Conservation (phyloP, 2,329 filamentous ascomycete species). For the Colletotrichum sp. region DNA sequence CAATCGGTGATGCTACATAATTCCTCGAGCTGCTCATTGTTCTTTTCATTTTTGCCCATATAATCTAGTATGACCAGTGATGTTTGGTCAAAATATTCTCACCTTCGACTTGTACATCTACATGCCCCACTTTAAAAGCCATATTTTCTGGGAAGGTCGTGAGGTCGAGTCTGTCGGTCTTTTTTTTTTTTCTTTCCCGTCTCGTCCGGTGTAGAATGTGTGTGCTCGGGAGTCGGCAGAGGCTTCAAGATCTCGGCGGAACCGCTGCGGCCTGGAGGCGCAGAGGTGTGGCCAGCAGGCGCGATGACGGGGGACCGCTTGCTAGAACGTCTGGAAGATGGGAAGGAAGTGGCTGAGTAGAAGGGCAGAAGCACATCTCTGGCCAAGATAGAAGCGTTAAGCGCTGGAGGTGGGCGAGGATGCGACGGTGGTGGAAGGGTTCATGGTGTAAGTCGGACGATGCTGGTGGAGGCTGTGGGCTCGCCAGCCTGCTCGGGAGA, state of each 20-base stretch:
- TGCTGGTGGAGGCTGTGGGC: slow-evolving; percentile 7
- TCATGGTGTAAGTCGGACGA: not conserved
- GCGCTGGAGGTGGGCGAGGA: not conserved
- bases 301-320: not conserved
- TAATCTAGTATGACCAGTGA: not conserved
- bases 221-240: not conserved
- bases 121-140: not conserved
- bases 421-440: not conserved
- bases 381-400: not conserved
- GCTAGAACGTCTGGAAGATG: not conserved
- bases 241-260: not conserved
- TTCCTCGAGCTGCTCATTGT: not conserved
- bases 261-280: not conserved
- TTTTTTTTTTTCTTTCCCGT: not conserved
- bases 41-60: not conserved
- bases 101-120: not conserved
- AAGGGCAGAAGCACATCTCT: not conserved
- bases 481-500: not conserved
- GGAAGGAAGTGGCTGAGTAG: not conserved
- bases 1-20: not conserved
- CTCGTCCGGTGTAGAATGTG: not conserved
- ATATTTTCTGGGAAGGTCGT: not conserved
- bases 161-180: not conserved
- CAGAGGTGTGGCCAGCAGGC: not conserved
- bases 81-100: not conserved